Conservation (phyloP, 139 green algal genomes). For the Prasinococcaceae sp. region DNA sequence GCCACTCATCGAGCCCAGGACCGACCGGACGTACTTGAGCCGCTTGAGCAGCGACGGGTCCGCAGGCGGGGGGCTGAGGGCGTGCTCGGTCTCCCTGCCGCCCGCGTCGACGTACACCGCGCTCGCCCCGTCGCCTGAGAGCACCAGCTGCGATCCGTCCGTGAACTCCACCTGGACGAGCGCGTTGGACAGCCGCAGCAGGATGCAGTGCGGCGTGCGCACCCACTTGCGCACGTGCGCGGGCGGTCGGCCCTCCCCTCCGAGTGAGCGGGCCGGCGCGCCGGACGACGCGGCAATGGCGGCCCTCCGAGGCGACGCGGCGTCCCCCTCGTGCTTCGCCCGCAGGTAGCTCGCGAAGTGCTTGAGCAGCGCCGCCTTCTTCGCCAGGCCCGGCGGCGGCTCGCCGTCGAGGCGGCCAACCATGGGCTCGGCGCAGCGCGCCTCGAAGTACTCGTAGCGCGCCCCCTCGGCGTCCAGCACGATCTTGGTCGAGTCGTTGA, state of each 20-base stretch:
- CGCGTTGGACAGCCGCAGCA: neutral
- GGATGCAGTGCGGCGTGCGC: neutral
- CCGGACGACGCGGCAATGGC: neutral
- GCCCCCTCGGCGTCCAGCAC: neutral
- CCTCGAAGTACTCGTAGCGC: slow-evolving; percentile 3
- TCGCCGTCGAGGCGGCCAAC: neutral
- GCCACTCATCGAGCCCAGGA: neutral
- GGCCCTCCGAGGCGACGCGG: neutral
- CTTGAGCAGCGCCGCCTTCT: neutral
- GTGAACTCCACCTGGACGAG: neutral
- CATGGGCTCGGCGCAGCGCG: neutral
- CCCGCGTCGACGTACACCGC: neutral
- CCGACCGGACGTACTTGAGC: neutral
- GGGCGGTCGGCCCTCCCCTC: neutral
- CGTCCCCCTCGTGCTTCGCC: neutral
- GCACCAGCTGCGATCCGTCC: neutral
- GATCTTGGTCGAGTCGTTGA: slow-evolving; percentile 23
- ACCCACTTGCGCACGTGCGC: neutral
- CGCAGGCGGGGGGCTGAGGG: neutral
- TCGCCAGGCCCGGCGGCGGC: neutral
- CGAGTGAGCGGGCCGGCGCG: too few species aligned
- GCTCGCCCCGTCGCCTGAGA: neutral
- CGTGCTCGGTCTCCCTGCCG: neutral
- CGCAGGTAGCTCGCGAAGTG: neutral
- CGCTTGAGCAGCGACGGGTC: neutral